A percentile compares a stretch with the other conserved stretches of the same genome.
Conservation (phyloP, 331 rosid genomes). For the Stylosanthes scabra region DNA sequence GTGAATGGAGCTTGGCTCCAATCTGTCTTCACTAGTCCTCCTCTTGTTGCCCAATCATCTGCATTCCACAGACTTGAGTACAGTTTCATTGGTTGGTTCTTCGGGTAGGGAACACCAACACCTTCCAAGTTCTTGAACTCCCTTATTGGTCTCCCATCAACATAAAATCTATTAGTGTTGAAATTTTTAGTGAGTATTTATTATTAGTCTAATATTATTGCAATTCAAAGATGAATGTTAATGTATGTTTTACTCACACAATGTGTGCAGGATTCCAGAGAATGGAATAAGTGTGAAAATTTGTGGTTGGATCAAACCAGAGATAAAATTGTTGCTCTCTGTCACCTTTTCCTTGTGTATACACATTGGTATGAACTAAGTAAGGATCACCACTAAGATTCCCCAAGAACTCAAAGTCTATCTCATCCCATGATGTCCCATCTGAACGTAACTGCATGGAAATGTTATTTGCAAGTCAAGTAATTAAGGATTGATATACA, state of each 20-base stretch:
- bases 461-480: too few relatives aligned
- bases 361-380: slow-evolving; percentile 72
- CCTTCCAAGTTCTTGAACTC: slow-evolving; percentile 65
- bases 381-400: slow-evolving; percentile 74
- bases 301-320: slow-evolving; percentile 82
- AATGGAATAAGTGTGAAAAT: slow-evolving; percentile 72
- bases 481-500: too few relatives aligned
- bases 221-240: not conserved
- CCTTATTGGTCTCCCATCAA: slow-evolving; percentile 66
- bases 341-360: slow-evolving; percentile 64
- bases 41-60: slow-evolving; percentile 91
- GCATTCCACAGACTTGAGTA: slow-evolving; percentile 75
- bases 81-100: slow-evolving; percentile 59
- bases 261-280: slow-evolving; percentile 64
- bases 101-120: slow-evolving; percentile 51
- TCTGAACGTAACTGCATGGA: slow-evolving; percentile 52
- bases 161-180: slow-evolving; percentile 44
- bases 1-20: slow-evolving; percentile 72
- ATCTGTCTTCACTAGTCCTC: slow-evolving; percentile 76
- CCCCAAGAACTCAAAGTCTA: slow-evolving; percentile 81
- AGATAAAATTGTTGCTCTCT: slow-evolving; percentile 72
- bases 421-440: slow-evolving; percentile 66
- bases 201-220: too few relatives aligned
- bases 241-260: slow-evolving; percentile 45
- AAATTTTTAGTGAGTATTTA: too few relatives aligned